phyloP scores from a whole-genome alignment of 2,329 filamentous ascomycete genomes.

The Alternaria sp. region DNA sequence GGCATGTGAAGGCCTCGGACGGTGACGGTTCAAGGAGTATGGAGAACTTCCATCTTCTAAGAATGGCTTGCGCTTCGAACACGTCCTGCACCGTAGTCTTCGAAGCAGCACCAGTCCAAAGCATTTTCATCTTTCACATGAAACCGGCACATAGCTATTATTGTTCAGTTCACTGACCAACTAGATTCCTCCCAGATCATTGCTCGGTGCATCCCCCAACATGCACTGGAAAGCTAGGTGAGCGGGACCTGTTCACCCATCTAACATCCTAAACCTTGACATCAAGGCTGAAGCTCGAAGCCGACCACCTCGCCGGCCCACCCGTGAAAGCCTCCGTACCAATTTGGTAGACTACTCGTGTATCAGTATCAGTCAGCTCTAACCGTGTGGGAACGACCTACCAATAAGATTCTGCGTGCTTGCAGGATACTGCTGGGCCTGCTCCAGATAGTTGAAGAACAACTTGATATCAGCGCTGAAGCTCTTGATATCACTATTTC shows the following conservation, averaged over 20 bases:
- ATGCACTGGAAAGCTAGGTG: neutral
- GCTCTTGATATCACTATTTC: neutral
- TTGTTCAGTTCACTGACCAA: neutral
- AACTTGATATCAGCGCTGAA: neutral
- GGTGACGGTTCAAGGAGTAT: neutral
- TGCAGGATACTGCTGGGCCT: neutral
- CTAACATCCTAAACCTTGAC: neutral
- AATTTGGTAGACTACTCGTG: neutral
- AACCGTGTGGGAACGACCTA: neutral
- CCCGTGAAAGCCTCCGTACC: neutral
- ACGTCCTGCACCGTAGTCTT: neutral
- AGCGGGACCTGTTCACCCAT: neutral
- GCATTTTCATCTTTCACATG: neutral
- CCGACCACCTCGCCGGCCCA: neutral
- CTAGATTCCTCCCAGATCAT: neutral
- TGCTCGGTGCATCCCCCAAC: neutral
- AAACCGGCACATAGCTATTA: neutral
- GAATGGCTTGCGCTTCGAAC: neutral
- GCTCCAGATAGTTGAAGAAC: neutral
- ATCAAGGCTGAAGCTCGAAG: neutral
- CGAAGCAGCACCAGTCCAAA: neutral
- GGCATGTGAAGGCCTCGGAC: neutral
- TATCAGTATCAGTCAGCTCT: too few relatives aligned
- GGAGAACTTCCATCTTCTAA: neutral
- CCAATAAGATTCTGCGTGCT: neutral